Evolutionary conservation across 176 grass and related monocot genomes (phyloP), one percentile per base, ranked within the genome.

Genomic region (Dactylis glomerata): DNA sequence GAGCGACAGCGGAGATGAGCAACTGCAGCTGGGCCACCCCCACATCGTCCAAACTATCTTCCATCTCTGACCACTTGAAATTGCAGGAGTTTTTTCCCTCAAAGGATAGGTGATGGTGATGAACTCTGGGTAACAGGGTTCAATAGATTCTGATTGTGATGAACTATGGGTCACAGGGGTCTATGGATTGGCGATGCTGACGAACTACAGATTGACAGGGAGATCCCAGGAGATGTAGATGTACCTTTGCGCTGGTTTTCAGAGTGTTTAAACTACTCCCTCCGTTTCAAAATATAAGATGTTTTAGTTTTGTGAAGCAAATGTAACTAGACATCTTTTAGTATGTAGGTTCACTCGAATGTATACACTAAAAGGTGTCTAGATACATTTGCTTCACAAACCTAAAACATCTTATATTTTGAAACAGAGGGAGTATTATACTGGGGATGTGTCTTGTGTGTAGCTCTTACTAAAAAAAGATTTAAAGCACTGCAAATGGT

Each of bases 1-100:
- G 92, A 84, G 84, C 52, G 76, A 71, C 77, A 86, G 64, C 49
- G 68, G 27, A 32, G 38, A 74, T 31, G 8, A 94, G 82, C 31
- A 73, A 61, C 67, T 79, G 66, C 78, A 93, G 75, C 40, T 88
- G 77, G 15, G 30, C 30, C 30, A 88, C 45, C 57, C 77, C 79
- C 32, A 82, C 67, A 27, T 73, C 71, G 20, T 84, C 86, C 86
- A 91, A 83, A 26, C n/a, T 32, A 19, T 26, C 51, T 45, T 83
- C 30, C 85, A 27, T 34, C 40, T 62, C 26, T 46, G 49, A 24
- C 6, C 58, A 77, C 31, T 54, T 75, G 57, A 68, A 73, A 84
- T 38, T 20, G 56, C 26, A 79, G 16, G 57, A 46, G 41, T 30
- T 44, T 42, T 7, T 41, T 26, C 8, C 15, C 26, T 42, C 10